Evolutionary conservation across 129 eudicot genomes (phyloP), one percentile per base, ranked within the genome.

Genomic region (Flaveria sonorensis): DNA sequence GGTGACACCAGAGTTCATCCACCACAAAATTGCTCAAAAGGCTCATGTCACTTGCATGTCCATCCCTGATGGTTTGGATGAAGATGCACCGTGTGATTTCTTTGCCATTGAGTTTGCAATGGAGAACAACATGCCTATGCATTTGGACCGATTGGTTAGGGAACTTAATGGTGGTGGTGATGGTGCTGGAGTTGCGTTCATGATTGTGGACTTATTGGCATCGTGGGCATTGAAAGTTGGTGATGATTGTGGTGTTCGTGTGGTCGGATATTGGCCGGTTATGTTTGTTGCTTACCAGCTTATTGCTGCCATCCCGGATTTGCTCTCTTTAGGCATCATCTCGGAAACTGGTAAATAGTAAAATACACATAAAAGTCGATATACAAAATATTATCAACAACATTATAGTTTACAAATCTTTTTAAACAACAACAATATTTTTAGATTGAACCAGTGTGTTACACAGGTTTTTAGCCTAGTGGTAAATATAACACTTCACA

Each of bases 261-360:
- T 85, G 10, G 97, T 86, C 3, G 98, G 98, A 63, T 93, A 87
- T 50, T 93, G 98, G 98, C 97, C 97, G 13, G 97, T 87, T 60
- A 90, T 88, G 97, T 73, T 87, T n/a, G 88, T 84, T 55, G 82
- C 92, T 43, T 90, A 87, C 45, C 83, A 80, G 20, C 83, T 93
- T 63, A 83, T 93, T 23, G 76, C 81, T 16, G 87, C 96, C 2
- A 90, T 90, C 45, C 98, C 92, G 21, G 59, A 83, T 26, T 71
- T 93, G 91, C 14, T 90, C 53, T 83, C 76, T 40, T 45, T 68
- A 1, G 91, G 96, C 46, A 42, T 88, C 68, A 83, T 93, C 46
- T 88, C 95, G 16, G 86, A 88, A 52, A 74, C 83, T 16, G 98
- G 98, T 88, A 69, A 45, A 28, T 0, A 56, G 6, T 23, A 48